Conservation (phyloP, 176 grass and related monocot species). For the Dendrocalamus sinicus region DNA sequence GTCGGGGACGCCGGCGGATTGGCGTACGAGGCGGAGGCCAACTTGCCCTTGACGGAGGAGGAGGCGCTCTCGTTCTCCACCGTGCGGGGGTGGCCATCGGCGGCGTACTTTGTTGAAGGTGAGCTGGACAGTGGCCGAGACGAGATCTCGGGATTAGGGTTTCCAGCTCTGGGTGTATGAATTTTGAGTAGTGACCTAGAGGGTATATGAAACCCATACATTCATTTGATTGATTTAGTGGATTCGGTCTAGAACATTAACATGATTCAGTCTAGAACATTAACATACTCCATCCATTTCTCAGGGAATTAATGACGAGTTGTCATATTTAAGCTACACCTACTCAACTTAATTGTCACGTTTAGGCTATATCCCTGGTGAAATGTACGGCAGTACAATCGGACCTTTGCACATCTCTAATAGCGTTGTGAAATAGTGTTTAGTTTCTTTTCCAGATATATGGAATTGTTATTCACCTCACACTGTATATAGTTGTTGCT, state of each 20-base stretch:
- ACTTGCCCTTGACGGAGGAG: slow-evolving; percentile 70
- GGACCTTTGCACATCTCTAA: background rate
- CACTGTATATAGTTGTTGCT: background rate
- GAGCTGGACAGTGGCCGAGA: slow-evolving; percentile 10
- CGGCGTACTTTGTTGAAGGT: slow-evolving; percentile 82
- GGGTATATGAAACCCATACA: background rate
- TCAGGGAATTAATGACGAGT: too few species aligned
- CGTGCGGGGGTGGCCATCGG: slow-evolving; percentile 69
- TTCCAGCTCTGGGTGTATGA: background rate
- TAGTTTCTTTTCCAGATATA: background rate
- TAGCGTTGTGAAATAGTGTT: background rate
- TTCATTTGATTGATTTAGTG: slow-evolving; percentile 17
- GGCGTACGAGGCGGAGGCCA: slow-evolving; percentile 32
- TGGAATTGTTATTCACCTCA: background rate
- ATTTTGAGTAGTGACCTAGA: background rate
- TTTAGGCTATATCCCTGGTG: background rate
- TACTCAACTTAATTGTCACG: background rate
- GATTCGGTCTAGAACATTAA: background rate
- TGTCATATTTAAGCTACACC: background rate
- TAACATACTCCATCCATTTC: background rate
- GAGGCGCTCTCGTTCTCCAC: slow-evolving; percentile 68
- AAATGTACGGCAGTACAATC: background rate
- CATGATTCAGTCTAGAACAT: background rate
- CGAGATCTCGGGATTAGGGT: slow-evolving; percentile 17
- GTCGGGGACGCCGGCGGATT: background rate